phyloP scores from a whole-genome alignment of 176 grass and related monocot genomes.

The Eragrostis nindensis region DNA sequence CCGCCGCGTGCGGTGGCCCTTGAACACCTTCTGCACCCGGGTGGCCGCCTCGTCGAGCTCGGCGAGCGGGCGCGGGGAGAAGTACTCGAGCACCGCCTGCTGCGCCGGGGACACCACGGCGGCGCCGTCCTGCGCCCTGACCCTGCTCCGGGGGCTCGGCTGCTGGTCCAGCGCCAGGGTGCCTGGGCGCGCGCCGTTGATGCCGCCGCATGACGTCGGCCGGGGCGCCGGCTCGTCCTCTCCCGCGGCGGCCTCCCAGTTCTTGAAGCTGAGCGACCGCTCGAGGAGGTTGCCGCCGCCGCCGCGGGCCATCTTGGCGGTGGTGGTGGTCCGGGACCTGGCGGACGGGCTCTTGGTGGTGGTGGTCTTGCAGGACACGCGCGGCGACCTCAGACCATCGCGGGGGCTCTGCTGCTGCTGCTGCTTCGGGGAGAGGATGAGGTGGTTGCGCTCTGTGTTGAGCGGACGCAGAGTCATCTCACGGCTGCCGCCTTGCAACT shows the following conservation, averaged over 20 bases:
- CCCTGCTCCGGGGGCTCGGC: conserved; percentile 11
- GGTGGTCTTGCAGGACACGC: conserved; percentile 32
- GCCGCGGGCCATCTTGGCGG: conserved; percentile 51
- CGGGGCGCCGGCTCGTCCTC: neutral
- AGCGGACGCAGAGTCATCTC: conserved; percentile 52
- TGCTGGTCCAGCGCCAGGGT: conserved; percentile 31
- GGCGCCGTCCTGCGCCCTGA: too few species aligned
- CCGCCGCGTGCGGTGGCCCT: conserved; percentile 83
- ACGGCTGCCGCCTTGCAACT: neutral
- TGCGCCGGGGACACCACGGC: conserved; percentile 19
- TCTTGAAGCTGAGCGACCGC: conserved; percentile 91
- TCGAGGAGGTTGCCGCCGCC: conserved; percentile 15
- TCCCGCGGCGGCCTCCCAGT: conserved; percentile 56
- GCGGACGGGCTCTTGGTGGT: neutral
- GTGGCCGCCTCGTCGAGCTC: conserved; percentile 86
- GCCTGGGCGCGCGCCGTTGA: conserved; percentile 52
- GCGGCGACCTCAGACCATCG: conserved; percentile 49
- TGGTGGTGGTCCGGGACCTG: conserved; percentile 2
- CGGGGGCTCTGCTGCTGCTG: conserved; percentile 38
- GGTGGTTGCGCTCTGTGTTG: conserved; percentile 49
- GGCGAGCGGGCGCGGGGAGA: conserved; percentile 59
- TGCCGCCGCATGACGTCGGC: neutral
- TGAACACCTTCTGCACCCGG: conserved; percentile 84
- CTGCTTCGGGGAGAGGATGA: conserved; percentile 39
- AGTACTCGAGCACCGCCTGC: conserved; percentile 47